Base-by-base conservation (phyloP, 2,329 filamentous ascomycete species). In the Neofusicoccum ribis region DNA sequence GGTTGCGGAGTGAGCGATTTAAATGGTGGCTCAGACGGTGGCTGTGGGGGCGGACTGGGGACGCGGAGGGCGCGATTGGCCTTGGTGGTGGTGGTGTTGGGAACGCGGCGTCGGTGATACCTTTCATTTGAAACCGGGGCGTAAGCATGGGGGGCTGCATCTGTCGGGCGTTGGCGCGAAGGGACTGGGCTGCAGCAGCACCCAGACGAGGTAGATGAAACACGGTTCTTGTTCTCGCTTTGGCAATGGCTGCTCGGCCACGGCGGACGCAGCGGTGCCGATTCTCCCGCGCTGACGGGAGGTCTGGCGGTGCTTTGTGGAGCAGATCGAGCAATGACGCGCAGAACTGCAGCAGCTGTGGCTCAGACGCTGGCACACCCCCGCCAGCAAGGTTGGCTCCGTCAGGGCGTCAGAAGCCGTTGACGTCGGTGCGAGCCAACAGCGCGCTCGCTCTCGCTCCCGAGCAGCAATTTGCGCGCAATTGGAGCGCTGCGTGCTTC, bases 301-400 rank as follows among this genome's bases (percentile, higher is more conserved):
- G n/a, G 31, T 39, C 47, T 54, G 50, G 34, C 34, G 34, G 50
- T 56, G 51, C 27, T 7, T 44, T 39, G 54, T 59, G 54, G 54
- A 58, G 54, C 44, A 41, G 56, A 60, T 47, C 54, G 41, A 15
- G 59, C 56, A 27, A 62, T 62, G 59, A 62, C 59, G 59, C 37
- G 46, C 59, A 62, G 59, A 31, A 39, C 52, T 44, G 52, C 52
- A 58, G 52, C 27, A 34, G 14, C 17, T 31, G 27, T 49, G 56
- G 56, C 43, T 60, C 56, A 47, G 27, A 44, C 54, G 39, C 41
- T 59, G 54, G 54, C 54, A 59, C 41, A 46, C 14, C 54, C 54
- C 54, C 54, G 54, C 54, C 15, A 27, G 9, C 54, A 20, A 34
- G 23, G 39, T 59, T 34, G 54, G 54, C 39, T 36, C 44, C 54